Evolutionary conservation across 805 yeast genomes (phyloP).

Genomic region (Lipomyces oligophaga): DNA sequence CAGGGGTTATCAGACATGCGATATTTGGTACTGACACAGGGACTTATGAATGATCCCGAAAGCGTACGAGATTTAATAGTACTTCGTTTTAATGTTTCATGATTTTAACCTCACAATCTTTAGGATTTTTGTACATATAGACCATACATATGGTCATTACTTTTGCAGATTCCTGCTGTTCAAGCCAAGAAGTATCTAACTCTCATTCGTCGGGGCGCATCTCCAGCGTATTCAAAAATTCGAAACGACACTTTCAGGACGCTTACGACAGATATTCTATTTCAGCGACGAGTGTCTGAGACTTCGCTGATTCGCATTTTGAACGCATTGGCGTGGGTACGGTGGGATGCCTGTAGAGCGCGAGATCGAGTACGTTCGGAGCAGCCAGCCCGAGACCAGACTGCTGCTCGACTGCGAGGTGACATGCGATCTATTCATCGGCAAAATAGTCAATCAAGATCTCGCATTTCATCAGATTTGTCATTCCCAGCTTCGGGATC

Average conservation of each 20-base stretch:
- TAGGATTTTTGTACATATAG: slow-evolving; percentile 60
- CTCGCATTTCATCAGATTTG: slow-evolving; percentile 1
- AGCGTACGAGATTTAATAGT: slow-evolving; percentile 5
- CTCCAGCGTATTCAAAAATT: slow-evolving; percentile 62
- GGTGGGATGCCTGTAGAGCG: slow-evolving; percentile 13
- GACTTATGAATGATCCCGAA: slow-evolving; percentile 21
- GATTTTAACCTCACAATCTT: neutral
- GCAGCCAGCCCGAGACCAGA: neutral
- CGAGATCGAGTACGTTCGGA: slow-evolving; percentile 22
- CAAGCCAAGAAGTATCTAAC: slow-evolving; percentile 53
- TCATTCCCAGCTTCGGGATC: neutral
- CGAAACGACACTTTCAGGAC: slow-evolving; percentile 84
- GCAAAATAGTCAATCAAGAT: neutral
- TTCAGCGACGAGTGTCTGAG: slow-evolving; percentile 66
- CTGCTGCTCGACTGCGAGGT: slow-evolving; percentile 2
- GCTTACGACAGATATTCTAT: slow-evolving; percentile 64
- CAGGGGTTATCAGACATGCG: slow-evolving; percentile 27
- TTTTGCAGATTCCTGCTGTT: slow-evolving; percentile 59
- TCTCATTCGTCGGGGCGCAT: slow-evolving; percentile 54
- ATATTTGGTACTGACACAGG: slow-evolving; percentile 23
- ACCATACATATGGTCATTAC: slow-evolving; percentile 74
- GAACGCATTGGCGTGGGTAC: slow-evolving; percentile 59
- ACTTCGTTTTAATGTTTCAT: neutral
- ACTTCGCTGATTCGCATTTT: slow-evolving; percentile 62
- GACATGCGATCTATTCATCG: slow-evolving; percentile 2